Conservation (phyloP, 306 rosid genomes). For the Sesbania bispinosa region DNA sequence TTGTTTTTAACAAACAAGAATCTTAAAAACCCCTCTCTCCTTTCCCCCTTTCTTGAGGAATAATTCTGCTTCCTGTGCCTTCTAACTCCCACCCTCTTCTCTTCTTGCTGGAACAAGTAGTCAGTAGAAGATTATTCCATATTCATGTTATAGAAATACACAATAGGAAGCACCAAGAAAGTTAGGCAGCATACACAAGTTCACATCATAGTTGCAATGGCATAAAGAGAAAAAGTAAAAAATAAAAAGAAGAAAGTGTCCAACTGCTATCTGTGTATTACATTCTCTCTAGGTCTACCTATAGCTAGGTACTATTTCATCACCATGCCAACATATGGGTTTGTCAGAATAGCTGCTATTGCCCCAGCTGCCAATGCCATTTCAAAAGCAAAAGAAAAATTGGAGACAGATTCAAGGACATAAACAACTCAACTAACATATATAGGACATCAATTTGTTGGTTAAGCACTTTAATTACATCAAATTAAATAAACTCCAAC, state of each 20-base stretch:
- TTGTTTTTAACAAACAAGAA: slow-evolving; percentile 41
- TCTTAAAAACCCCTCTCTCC: slow-evolving; percentile 24
- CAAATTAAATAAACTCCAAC: neutral
- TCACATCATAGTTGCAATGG: slow-evolving; percentile 34
- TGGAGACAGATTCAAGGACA: neutral
- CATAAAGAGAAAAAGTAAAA: slow-evolving; percentile 27
- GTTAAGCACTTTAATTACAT: neutral
- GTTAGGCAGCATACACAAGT: slow-evolving; percentile 14
- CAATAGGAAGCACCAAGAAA: slow-evolving; percentile 18
- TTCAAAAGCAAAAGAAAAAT: slow-evolving; percentile 2
- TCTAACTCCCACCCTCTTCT: slow-evolving; percentile 30
- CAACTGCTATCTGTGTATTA: neutral
- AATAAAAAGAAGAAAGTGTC: slow-evolving; percentile 20
- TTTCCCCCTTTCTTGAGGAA: slow-evolving; percentile 28
- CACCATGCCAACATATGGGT: slow-evolving; percentile 16
- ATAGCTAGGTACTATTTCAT: slow-evolving; percentile 13
- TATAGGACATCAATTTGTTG: too few species aligned
- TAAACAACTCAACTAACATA: neutral
- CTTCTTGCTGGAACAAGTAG: too few species aligned
- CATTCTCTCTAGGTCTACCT: slow-evolving; percentile 27
- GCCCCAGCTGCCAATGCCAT: slow-evolving; percentile 19
- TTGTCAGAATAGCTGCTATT: too few species aligned
- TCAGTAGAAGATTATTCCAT: slow-evolving; percentile 5
- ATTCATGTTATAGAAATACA: slow-evolving; percentile 16
- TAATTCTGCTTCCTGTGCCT: slow-evolving; percentile 33